Base-by-base conservation (phyloP, 495 filamentous ascomycete genomes). In the Talaromyces nanjingensis region DNA sequence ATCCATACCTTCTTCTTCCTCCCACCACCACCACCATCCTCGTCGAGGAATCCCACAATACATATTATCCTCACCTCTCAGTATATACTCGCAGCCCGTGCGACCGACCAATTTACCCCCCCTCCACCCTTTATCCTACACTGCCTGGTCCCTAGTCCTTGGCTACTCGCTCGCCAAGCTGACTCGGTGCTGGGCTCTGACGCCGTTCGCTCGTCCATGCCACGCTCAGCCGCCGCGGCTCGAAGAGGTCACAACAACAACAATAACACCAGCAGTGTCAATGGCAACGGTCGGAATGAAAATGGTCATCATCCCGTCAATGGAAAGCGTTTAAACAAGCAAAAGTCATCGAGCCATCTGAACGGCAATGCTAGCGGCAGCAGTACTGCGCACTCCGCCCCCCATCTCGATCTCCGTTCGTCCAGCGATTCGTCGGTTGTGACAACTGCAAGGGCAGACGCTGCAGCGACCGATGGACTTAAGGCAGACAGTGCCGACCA, bases 261-360 rank as follows among this genome's bases (percentile, higher is more conserved):
- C 81, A 83, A 73, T 77, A 59, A 33, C n/a, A 33, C 11, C 27
- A 37, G 31, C 29, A 49, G 25, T 56, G 47, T 12, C 11, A 63
- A 37, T 25, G 31, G 56, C 29, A 70, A 81, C 80, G 72, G 87
- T 84, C 76, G 78, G 82, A 73, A 93, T 75, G 92, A 97, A 77
- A 92, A 89, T 88, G 92, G 92, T 69, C 78, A 91, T 68, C 89
- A 91, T 68, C 89, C 89, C 79, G 86, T 86, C 68, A 89, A 92
- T 62, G 90, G 89, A 67, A 93, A 91, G 86, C 88, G 90, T 79
- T 81, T 94, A 65, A 77, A 77, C 66, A 86, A 83, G 77, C 86
- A 88, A 73, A 85, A 84, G 69, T 89, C 84, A 65, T 86, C 83
- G 75, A 79, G 78, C 63, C 77, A 84, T 67, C 71, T 89, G 73